Percentiles rank a stretch among this genome's conserved stretches.
These are phyloP conservation scores for Pulicaria dysenterica DNA, from an alignment of 129 eudicot species.

Conservation along the genomic window DNA sequence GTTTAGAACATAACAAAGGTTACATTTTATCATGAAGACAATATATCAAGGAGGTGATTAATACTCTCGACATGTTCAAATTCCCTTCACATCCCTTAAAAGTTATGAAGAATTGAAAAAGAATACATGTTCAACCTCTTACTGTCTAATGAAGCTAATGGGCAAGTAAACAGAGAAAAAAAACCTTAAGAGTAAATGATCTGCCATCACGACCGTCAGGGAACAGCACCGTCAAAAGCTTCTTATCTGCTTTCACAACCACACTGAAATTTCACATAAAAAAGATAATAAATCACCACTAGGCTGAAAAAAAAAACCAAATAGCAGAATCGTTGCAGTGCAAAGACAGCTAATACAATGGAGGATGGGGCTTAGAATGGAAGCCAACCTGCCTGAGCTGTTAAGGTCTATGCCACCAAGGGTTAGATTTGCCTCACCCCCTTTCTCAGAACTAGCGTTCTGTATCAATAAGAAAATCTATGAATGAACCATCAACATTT, in stretches of 20 bases:
- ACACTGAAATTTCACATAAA: constrained; percentile 54
- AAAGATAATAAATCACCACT: constrained; percentile 15
- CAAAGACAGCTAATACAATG: constrained; percentile 2
- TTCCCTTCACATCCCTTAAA: no score
- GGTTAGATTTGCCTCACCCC: constrained; percentile 88
- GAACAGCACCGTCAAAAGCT: constrained; percentile 81
- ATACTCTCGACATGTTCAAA: no score
- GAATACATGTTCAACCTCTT: neutral
- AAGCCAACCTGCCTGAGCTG: constrained; percentile 99
- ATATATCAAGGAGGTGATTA: no score
- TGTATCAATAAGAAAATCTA: constrained; percentile 36
- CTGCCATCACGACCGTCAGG: constrained; percentile 97
- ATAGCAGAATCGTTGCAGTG: neutral
- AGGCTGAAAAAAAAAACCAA: constrained; percentile 13
- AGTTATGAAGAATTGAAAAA: neutral
- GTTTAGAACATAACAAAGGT: neutral
- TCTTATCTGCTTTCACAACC: constrained; percentile 91
- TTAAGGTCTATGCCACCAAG: constrained; percentile 99
- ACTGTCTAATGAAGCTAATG: neutral
- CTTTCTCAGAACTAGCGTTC: constrained; percentile 74
- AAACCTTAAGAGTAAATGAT: constrained; percentile 95
- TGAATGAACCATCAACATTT: constrained; percentile 16
- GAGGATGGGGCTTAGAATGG: constrained; percentile 24
- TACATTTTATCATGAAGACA: no score
- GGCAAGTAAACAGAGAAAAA: constrained; percentile 22